A percentile compares a stretch with the other conserved stretches of the same genome.
Conservation (phyloP, 345 rosid genomes). For the Acer yangbiense region DNA sequence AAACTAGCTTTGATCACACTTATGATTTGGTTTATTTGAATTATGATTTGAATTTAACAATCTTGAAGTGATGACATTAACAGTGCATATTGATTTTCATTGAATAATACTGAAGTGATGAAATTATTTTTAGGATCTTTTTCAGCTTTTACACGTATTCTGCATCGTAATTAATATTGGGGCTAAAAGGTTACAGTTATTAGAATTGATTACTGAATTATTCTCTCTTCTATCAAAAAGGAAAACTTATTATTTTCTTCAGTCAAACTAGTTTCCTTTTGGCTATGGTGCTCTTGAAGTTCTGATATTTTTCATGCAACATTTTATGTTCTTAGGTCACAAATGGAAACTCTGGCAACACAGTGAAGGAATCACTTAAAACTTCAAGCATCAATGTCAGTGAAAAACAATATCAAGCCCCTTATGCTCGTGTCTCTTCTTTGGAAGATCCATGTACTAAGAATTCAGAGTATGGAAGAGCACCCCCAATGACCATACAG, state of each 20-base stretch:
- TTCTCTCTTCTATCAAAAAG: background rate
- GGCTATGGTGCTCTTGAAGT: slow-evolving; percentile 10
- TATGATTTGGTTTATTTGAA: background rate
- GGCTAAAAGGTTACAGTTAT: too few species aligned
- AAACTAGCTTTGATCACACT: background rate
- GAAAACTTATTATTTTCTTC: background rate
- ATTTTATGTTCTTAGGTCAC: slow-evolving; percentile 46
- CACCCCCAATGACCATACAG: slow-evolving; percentile 45
- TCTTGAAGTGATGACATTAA: background rate
- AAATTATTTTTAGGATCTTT: too few species aligned
- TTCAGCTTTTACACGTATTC: too few species aligned
- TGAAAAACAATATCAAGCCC: slow-evolving; percentile 67
- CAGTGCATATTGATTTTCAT: background rate
- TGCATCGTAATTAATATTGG: too few species aligned
- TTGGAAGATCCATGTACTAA: slow-evolving; percentile 63
- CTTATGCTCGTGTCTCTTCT: slow-evolving; percentile 79
- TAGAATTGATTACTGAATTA: background rate
- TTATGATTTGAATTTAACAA: background rate
- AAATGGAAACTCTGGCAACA: slow-evolving; percentile 34
- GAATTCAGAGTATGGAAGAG: slow-evolving; percentile 58
- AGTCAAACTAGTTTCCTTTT: slow-evolving; percentile 2
- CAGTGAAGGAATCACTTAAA: slow-evolving; percentile 45
- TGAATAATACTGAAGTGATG: background rate
- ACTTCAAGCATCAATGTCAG: slow-evolving; percentile 33
- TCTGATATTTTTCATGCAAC: slow-evolving; percentile 20